Base-by-base conservation (phyloP, 2,329 filamentous ascomycete species). In the Arachnomyces sp. region DNA sequence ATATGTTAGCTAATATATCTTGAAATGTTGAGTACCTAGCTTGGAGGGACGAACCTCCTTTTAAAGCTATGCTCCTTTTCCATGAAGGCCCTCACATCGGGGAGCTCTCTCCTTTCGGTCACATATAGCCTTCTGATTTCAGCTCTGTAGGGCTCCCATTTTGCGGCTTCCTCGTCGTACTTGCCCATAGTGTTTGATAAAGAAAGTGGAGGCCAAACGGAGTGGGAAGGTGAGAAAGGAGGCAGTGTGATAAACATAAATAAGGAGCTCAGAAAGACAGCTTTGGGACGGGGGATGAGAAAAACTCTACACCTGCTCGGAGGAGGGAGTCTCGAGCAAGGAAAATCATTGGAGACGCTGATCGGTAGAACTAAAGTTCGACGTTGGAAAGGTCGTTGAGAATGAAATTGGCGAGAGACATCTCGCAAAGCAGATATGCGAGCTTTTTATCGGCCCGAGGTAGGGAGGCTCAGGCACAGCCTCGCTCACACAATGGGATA, bases 111-210 rank as follows among this genome's bases (percentile, higher is more conserved):
- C 7, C n/a, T 17, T 32, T 33, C 37, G 9, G 20, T 25, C 20
- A 25, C 20, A 30, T 32, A 39, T 13, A 39, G 37, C 18, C 29
- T 32, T 33, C 25, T 25, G 37, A 39, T 31, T 33, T 33, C 28
- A 33, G 37, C 28, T 16, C 32, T 39, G 25, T 39, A 32, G 8
- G 28, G 37, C 29, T 39, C 37, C 37, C 37, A 39, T 16, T 39
- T 14, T 7, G 37, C 37, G 13, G 37, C 37, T 18, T 9, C 29
- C 8, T 16, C 37, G 28, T 7, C 29, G 2, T 14, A 16, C 14
- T 17, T 39, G 15, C 28, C 29, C 37, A 39, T 39, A 12, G 28
- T 17, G 37, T 7, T 38, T 14, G 33, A 25, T 25, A 11, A 29
- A 29, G 35, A 38, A 28, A 29, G 35, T 15, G 1, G 28, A 38